These are phyloP conservation scores for Pythium periplocum DNA, from an alignment of 352 stramenopile genomes.

Conservation along the genomic window DNA sequence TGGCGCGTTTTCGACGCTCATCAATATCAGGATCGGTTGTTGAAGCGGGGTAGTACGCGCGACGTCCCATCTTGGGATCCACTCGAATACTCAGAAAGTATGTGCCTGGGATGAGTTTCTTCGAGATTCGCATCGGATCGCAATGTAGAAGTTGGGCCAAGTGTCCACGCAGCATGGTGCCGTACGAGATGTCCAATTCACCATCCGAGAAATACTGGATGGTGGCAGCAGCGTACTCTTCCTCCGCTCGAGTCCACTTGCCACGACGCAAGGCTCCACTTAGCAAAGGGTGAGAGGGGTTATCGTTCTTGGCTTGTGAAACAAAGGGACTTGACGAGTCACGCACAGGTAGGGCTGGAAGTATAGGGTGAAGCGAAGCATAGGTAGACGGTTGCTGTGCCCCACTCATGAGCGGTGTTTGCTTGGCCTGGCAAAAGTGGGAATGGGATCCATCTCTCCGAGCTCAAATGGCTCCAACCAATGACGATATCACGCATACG, in stretches of 20 bases:
- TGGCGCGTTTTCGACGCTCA: slow-evolving; percentile 31
- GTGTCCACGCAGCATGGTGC: slow-evolving; percentile 66
- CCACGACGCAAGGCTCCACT: slow-evolving; percentile 39
- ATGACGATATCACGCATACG: too few species aligned
- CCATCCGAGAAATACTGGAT: slow-evolving; percentile 70
- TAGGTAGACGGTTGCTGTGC: too few species aligned
- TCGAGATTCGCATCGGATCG: slow-evolving; percentile 74
- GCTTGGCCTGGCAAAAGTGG: too few species aligned
- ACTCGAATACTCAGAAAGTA: slow-evolving; percentile 65
- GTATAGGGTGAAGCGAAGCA: too few species aligned
- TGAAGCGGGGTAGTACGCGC: slow-evolving; percentile 61
- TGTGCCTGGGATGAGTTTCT: slow-evolving; percentile 62
- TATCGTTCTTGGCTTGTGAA: too few species aligned
- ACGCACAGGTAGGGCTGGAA: too few species aligned
- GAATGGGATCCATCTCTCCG: too few species aligned
- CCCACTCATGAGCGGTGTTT: too few species aligned
- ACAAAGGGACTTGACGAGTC: too few species aligned
- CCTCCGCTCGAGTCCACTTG: slow-evolving; percentile 68
- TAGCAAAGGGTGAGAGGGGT: slow-evolving; percentile 8
- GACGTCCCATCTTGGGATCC: slow-evolving; percentile 65
- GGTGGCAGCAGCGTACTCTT: slow-evolving; percentile 56
- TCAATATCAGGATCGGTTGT: slow-evolving; percentile 39
- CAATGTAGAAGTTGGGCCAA: slow-evolving; percentile 66
- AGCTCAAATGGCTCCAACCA: too few species aligned
- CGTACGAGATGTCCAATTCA: slow-evolving; percentile 61